Evolutionary conservation across 73 alveolate genomes (phyloP).

Genomic region (Blepharisma japonicum): DNA sequence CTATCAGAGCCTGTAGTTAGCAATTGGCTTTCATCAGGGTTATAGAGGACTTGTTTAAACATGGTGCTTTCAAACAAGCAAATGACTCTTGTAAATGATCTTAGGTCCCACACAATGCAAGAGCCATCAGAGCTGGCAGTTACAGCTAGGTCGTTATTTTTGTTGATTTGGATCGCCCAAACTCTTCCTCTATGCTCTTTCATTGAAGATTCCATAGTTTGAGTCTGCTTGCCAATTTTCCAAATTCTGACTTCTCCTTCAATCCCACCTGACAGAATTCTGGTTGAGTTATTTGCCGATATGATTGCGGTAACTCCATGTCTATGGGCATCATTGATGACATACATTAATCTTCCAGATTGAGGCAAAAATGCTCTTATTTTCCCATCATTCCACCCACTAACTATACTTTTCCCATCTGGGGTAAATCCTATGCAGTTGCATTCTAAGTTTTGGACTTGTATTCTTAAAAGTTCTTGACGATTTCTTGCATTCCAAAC

Average conservation of each 20-base stretch:
- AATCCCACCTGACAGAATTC: slow-evolving; percentile 92
- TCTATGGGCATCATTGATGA: slow-evolving; percentile 83
- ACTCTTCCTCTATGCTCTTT: slow-evolving; percentile 94
- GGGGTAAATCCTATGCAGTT: slow-evolving; percentile 68
- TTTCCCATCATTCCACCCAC: slow-evolving; percentile 98
- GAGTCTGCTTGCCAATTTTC: slow-evolving; percentile 83
- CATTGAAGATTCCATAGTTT: slow-evolving; percentile 78
- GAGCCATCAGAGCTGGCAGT: slow-evolving; percentile 98
- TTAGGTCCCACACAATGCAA: slow-evolving; percentile 96
- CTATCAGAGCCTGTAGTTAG: slow-evolving; percentile 97
- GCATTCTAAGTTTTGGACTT: slow-evolving; percentile 95
- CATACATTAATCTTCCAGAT: slow-evolving; percentile 91
- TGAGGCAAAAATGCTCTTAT: slow-evolving; percentile 94
- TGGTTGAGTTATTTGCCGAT: slow-evolving; percentile 50
- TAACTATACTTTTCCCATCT: slow-evolving; percentile 89
- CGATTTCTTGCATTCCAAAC: slow-evolving; percentile 82
- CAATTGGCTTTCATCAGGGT: slow-evolving; percentile 97
- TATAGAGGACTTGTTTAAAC: slow-evolving; percentile 94
- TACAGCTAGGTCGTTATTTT: slow-evolving; percentile 86
- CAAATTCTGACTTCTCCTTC: slow-evolving; percentile 97
- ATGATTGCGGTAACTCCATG: slow-evolving; percentile 90
- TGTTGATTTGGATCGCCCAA: slow-evolving; percentile 64
- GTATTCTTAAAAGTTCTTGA: slow-evolving; percentile 89
- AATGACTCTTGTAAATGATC: slow-evolving; percentile 73
- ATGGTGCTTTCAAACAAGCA: slow-evolving; percentile 97